Percentiles rank a stretch among this genome's conserved stretches.
These are phyloP conservation scores for Cystobasidium ongulense DNA, from an alignment of 768 basidiomycete genomes.

Conservation along the genomic window DNA sequence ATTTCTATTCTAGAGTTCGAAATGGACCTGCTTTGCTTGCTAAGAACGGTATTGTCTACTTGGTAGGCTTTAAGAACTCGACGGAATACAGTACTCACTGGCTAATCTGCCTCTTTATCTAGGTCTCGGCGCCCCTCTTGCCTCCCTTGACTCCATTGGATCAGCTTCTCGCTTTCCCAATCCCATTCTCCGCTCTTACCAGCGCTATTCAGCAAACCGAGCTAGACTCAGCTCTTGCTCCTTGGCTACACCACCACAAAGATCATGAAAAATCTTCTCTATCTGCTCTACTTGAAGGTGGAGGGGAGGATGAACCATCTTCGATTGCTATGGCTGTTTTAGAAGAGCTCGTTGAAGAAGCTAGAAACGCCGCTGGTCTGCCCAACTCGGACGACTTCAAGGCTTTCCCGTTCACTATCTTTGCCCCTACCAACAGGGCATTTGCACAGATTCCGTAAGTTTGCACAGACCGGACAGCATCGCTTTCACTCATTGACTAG, in stretches of 20 bases:
- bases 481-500: not conserved
- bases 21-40: constrained; percentile 44
- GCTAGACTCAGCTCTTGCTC: constrained; percentile 37
- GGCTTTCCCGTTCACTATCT: constrained; percentile 41
- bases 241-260: not conserved
- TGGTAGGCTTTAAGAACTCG: not conserved
- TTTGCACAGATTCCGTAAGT: constrained; percentile 43
- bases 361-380: not conserved
- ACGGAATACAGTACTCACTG: not conserved
- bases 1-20: constrained; percentile 44
- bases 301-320: constrained; percentile 30
- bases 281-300: constrained; percentile 35
- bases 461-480: not conserved
- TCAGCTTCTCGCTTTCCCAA: constrained; percentile 45
- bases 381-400: constrained; percentile 15
- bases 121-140: constrained; percentile 42
- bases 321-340: constrained; percentile 31
- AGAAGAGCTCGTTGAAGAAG: constrained; percentile 28
- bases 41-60: constrained; percentile 43
- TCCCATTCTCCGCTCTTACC: constrained; percentile 46
- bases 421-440: constrained; percentile 45
- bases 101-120: constrained; percentile 12
- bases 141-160: constrained; percentile 46
- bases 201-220: constrained; percentile 45
- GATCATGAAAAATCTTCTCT: constrained; percentile 11